Conservation (phyloP, 345 rosid species). For the Noccaea bulbosa region DNA sequence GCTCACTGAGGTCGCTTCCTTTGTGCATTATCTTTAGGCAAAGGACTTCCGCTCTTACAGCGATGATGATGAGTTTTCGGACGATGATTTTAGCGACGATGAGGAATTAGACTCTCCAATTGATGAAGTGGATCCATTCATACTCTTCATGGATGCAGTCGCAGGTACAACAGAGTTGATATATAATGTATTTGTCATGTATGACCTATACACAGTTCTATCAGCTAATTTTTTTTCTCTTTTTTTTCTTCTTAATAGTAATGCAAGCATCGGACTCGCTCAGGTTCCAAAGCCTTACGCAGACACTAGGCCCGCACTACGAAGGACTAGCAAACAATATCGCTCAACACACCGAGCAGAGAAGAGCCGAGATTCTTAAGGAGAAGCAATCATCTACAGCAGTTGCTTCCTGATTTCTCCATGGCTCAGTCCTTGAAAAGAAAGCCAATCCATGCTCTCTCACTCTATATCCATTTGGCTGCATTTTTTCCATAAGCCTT, state of each 20-base stretch:
- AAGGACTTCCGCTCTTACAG: slow-evolving; percentile 79
- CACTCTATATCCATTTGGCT: slow-evolving; percentile 16
- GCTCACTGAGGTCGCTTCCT: slow-evolving; percentile 10
- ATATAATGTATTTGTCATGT: background rate
- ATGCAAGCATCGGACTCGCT: slow-evolving; percentile 69
- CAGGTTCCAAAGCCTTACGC: slow-evolving; percentile 84
- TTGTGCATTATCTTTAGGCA: slow-evolving; percentile 52
- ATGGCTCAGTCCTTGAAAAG: slow-evolving; percentile 1
- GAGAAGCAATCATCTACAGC: slow-evolving; percentile 60
- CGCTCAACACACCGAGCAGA: slow-evolving; percentile 91
- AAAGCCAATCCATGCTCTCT: slow-evolving; percentile 7
- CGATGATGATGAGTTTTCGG: slow-evolving; percentile 67
- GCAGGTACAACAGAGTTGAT: slow-evolving; percentile 55
- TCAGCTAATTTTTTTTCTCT: background rate
- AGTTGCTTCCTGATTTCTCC: slow-evolving; percentile 37
- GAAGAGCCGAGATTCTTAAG: slow-evolving; percentile 88
- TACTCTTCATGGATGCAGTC: slow-evolving; percentile 86
- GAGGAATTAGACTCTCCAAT: slow-evolving; percentile 96
- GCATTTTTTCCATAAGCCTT: slow-evolving; percentile 28
- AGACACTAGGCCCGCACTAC: slow-evolving; percentile 78
- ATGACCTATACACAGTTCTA: background rate
- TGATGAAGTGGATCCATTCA: slow-evolving; percentile 96
- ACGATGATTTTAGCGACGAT: slow-evolving; percentile 87
- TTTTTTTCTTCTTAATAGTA: slow-evolving; percentile 44
- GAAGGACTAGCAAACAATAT: slow-evolving; percentile 87